Evolutionary conservation across 805 yeast genomes (phyloP).

Genomic region (Suhomyces sp.): DNA sequence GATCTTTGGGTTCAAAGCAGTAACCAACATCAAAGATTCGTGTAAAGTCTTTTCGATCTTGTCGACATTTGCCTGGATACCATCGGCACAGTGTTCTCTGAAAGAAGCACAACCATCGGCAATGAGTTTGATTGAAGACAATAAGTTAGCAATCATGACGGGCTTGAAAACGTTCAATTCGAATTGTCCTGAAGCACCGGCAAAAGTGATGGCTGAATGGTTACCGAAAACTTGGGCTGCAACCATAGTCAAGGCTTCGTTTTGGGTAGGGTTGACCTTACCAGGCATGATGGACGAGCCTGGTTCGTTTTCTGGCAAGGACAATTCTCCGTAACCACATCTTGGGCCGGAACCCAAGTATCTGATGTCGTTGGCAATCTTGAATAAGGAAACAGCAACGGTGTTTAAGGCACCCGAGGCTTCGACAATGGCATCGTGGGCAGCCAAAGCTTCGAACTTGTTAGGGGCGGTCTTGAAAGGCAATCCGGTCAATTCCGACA

Average conservation of each 20-base stretch:
- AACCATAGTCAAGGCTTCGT: constrained; percentile 98
- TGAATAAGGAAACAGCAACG: constrained; percentile 87
- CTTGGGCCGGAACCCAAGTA: constrained; percentile 99
- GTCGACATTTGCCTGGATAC: constrained; percentile 83
- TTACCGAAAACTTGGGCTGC: constrained; percentile 98
- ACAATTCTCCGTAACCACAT: constrained; percentile 96
- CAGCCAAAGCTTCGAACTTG: constrained; percentile 98
- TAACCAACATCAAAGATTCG: constrained; percentile 96
- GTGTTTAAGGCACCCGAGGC: constrained; percentile 97
- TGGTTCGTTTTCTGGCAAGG: constrained; percentile 97
- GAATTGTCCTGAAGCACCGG: constrained; percentile 98
- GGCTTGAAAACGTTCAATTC: constrained; percentile 99
- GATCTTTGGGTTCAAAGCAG: constrained; percentile 97
- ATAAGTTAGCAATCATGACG: constrained; percentile 85
- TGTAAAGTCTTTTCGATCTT: constrained; percentile 84
- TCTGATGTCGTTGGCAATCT: constrained; percentile 97
- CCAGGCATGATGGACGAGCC: constrained; percentile 99
- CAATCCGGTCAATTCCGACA: constrained; percentile 81
- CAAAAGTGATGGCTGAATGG: constrained; percentile 90
- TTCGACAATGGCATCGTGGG: constrained; percentile 97
- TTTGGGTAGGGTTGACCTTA: constrained; percentile 98
- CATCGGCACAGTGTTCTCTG: constrained; percentile 93
- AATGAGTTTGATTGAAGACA: constrained; percentile 80
- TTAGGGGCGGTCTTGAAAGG: constrained; percentile 94
- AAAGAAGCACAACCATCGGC: constrained; percentile 90